Percentiles rank a stretch among this genome's conserved stretches.
These are phyloP conservation scores for Mrakiaceae sp. DNA, from an alignment of 1,284 basidiomycete species.

Conservation along the genomic window DNA sequence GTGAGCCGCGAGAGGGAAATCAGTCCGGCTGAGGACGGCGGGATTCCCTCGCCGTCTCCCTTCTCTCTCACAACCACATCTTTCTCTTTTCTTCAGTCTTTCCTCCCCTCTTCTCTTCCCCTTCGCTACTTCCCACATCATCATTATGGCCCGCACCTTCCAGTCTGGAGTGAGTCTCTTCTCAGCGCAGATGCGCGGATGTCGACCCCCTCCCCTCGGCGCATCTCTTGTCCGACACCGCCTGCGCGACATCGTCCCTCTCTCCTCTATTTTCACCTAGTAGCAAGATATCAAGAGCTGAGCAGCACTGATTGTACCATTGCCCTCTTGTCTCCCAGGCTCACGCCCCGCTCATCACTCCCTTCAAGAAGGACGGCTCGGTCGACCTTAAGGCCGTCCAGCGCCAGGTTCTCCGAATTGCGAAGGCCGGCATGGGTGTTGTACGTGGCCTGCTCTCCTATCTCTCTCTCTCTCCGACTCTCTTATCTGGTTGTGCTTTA, in stretches of 20 bases:
- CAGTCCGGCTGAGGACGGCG: too few relatives aligned
- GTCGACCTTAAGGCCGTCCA: constrained; percentile 34
- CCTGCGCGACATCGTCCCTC: too few relatives aligned
- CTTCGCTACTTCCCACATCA: too few relatives aligned
- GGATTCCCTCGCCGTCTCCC: not conserved
- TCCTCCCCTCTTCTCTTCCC: not conserved
- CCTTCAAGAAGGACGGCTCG: constrained; percentile 31
- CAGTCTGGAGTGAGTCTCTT: too few relatives aligned
- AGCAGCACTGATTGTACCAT: too few relatives aligned
- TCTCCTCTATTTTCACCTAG: too few relatives aligned
- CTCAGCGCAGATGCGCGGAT: too few relatives aligned
- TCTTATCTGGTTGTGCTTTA: not conserved
- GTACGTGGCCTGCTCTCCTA: constrained; percentile 13
- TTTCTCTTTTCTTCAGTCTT: not conserved
- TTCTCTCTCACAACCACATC: not conserved
- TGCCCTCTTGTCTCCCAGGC: not conserved
- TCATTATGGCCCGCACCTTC: too few relatives aligned
- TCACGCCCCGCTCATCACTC: constrained; percentile 35
- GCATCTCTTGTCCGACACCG: too few relatives aligned
- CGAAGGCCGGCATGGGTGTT: constrained; percentile 36
- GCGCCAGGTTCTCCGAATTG: constrained; percentile 37
- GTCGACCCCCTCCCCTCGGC: too few relatives aligned
- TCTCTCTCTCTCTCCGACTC: not conserved
- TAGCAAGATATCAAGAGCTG: too few relatives aligned
- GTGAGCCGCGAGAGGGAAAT: too few relatives aligned